Evolutionary conservation across 768 basidiomycete species (phyloP), one percentile per base, ranked within the genome.

Genomic region (Kwoniella europaea): DNA sequence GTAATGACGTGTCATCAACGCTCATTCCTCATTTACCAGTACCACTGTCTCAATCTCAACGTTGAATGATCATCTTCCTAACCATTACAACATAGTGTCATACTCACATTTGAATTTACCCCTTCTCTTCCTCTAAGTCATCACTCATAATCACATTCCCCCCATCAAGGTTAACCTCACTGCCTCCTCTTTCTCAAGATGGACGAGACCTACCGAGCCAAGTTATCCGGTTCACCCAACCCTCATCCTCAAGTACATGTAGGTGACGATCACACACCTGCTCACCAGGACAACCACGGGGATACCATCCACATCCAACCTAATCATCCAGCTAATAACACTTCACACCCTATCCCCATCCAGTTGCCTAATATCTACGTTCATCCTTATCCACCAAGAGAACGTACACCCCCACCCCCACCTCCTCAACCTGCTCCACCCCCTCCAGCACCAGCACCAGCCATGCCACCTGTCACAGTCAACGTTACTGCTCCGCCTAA

Each of bases 281-380:
- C 60, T 16, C 12, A 54, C 44, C 55, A 70, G 35, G 52, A 65
- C 52, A 22, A 53, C 41, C 65, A 27, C 65, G 42, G 55, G 10
- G 41, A 73, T 53, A 61, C 65, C 20, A 61, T 63, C 54, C 66
- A 65, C 27, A 55, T 66, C 57, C 70, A 72, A 50, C 68, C 67
- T 56, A 54, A 16, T 7, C 15, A 61, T 56, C 43, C 44, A 12
- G 58, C 15, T 41, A 22, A 44, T 55, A 24, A 16, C 18, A 27
- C 35, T 43, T n/a, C 58, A 44, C 67, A 64, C 44, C 74, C 74
- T 9, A 71, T 77, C 20, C 78, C 78, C 6, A 71, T 75, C 42
- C 76, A 75, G 29, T 67, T 76, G 16, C 76, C 78, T 10, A 69
- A 75, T 29, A 77, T 77, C 56, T 75, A 75, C 68, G 74, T 76